Evolutionary conservation across 176 grass and related monocot species (phyloP), one percentile per base, ranked within the genome.

Genomic region (Panicum miliaceum): DNA sequence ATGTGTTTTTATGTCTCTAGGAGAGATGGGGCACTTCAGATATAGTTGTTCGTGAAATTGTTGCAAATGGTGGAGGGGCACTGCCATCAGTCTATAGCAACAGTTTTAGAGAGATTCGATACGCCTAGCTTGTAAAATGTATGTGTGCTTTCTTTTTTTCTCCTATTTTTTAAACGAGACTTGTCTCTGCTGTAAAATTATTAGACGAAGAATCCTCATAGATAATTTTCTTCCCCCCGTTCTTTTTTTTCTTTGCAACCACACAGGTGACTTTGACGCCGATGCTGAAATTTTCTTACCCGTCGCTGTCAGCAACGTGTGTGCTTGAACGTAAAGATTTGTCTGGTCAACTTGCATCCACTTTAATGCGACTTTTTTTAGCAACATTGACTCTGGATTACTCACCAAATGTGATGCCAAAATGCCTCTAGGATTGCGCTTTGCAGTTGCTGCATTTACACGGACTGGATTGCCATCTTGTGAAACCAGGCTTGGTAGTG

Each of bases 371-470:
- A 16, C 22, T 38, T 8, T 38, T 67, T 38, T 64, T 64, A 34
- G 12, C 13, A 64, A 35, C 27, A 23, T 77, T 51, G 45, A 27
- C 69, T 29, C 27, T 12, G 59, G 59, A 78, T 47, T 61, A 43
- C 27, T 59, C 40, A 82, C 40, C 37, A 26, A 42, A 71, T 46
- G 23, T 26, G 64, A 45, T 16, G 16, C 37, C 48, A 71, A 42
- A 82, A 32, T 71, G 66, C 38, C 59, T 27, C 38, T 22, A 57
- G 12, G 36, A 66, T 57, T 22, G 15, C n/a, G 26, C 52, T 46
- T 62, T 62, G 20, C 1, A 12, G 81, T 83, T 63, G 81, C 69
- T 83, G 22, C 27, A 62, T 47, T 8, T 73, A 73, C 54, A 16
- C 35, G 53, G 29, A 32, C 2, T n/a, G 23, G 23, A n/a, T 22